phyloP scores from a whole-genome alignment of 192 early-diverging fungal genomes.

The Allomyces macrogynus region DNA sequence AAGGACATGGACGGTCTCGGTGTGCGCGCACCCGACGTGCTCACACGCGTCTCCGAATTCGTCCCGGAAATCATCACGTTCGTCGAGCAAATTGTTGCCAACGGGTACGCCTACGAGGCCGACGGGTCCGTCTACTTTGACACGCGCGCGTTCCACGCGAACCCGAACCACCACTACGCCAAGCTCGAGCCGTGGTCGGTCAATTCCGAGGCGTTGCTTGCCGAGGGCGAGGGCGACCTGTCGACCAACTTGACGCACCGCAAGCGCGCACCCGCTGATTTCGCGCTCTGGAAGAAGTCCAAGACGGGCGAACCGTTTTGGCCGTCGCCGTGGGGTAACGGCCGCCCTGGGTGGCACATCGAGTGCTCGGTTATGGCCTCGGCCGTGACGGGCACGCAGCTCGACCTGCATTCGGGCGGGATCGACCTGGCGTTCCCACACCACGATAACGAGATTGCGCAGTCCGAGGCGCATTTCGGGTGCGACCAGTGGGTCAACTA shows the following conservation, averaged over 20 bases:
- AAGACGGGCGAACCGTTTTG: conserved; percentile 88
- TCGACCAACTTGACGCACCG: conserved; percentile 31
- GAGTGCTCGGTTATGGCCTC: conserved; percentile 98
- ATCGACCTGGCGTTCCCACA: conserved; percentile 93
- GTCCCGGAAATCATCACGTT: conserved; percentile 81
- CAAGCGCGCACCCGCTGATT: conserved; percentile 59
- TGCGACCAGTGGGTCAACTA: conserved; percentile 97
- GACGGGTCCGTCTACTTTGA: conserved; percentile 93
- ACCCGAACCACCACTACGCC: conserved; percentile 71
- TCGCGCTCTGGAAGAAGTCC: conserved; percentile 88
- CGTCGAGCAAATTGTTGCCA: conserved; percentile 78
- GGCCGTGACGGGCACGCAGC: conserved; percentile 60
- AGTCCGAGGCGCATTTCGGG: conserved; percentile 78
- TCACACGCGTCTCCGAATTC: conserved; percentile 92
- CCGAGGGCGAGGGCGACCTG: conserved; percentile 78
- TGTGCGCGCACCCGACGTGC: conserved; percentile 61
- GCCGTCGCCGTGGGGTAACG: conserved; percentile 78
- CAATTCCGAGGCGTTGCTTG: conserved; percentile 49
- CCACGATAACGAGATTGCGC: conserved; percentile 95
- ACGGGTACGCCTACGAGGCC: conserved; percentile 84
- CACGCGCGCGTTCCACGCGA: conserved; percentile 56
- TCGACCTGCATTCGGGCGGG: conserved; percentile 93
- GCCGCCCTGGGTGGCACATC: conserved; percentile 98
- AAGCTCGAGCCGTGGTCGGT: conserved; percentile 84
- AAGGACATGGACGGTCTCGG: conserved; percentile 81